phyloP scores from a whole-genome alignment of 2,329 filamentous ascomycete species.

The Cercospora canescens region DNA sequence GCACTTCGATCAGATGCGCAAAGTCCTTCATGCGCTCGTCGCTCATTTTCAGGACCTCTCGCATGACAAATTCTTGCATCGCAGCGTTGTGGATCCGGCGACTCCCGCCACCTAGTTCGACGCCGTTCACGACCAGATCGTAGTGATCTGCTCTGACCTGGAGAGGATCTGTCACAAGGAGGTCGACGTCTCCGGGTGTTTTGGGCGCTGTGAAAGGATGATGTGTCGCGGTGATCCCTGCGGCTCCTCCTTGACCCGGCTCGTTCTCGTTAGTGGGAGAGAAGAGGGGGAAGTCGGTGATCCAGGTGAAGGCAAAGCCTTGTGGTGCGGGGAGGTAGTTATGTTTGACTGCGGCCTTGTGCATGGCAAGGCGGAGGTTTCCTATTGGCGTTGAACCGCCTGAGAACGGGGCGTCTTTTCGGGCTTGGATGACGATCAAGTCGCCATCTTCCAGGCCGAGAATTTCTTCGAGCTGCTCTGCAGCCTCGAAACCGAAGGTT shows the following conservation, averaged over 20 bases:
- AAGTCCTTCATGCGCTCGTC: conserved; percentile 76
- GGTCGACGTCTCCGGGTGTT: conserved; percentile 67
- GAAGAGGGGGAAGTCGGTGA: conserved; percentile 90
- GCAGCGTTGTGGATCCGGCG: conserved; percentile 83
- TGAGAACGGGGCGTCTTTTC: conserved; percentile 62
- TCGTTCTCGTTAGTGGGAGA: conserved; percentile 65
- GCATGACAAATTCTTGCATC: conserved; percentile 82
- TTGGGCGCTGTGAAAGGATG: conserved; percentile 94
- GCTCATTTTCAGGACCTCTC: conserved; percentile 77
- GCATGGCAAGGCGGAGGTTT: conserved; percentile 68
- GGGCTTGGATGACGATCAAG: conserved; percentile 77
- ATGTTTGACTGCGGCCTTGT: conserved; percentile 66
- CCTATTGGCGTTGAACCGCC: conserved; percentile 76
- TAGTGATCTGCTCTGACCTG: conserved; percentile 82
- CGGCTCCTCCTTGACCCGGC: conserved; percentile 77
- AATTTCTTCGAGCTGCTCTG: conserved; percentile 56
- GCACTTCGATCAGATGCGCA: conserved; percentile 76
- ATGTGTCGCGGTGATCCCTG: conserved; percentile 84
- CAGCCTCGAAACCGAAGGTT: conserved; percentile 72
- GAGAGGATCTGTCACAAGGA: conserved; percentile 71
- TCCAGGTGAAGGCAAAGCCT: conserved; percentile 75
- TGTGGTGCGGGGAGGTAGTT: conserved; percentile 53
- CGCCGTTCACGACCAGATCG: conserved; percentile 91
- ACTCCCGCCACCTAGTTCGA: conserved; percentile 91
- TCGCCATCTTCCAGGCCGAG: conserved; percentile 68